phyloP scores from a whole-genome alignment of 2,329 filamentous ascomycete species.

The Hymenotorrendiella dingleyae region DNA sequence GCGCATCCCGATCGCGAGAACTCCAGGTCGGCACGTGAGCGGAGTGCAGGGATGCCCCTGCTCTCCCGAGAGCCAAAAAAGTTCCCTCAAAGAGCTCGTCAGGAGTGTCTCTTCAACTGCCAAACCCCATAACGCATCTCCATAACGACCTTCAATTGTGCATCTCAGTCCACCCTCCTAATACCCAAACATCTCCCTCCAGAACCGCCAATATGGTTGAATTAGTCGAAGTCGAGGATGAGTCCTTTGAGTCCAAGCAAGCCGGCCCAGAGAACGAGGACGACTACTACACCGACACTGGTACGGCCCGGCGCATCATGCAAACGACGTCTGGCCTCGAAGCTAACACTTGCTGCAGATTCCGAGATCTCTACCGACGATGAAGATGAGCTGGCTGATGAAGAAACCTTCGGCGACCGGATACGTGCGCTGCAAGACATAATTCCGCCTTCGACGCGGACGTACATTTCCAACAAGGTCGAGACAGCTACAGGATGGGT shows the following conservation, averaged over 20 bases:
- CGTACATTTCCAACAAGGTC: slow-evolving; percentile 57
- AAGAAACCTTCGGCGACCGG: slow-evolving; percentile 61
- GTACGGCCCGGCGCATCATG: slow-evolving; percentile 47
- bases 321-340: slow-evolving; percentile 1
- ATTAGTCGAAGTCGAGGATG: slow-evolving; percentile 93
- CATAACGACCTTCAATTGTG: no score
- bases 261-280: slow-evolving; percentile 66
- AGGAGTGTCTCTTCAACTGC: no score
- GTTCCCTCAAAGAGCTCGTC: no score
- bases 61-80: no score
- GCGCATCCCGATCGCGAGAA: no score
- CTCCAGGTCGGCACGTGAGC: no score
- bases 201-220: slow-evolving; percentile 76
- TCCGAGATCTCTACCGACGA: slow-evolving; percentile 81
- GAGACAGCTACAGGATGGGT: slow-evolving; percentile 51
- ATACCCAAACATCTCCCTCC: no score
- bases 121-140: no score
- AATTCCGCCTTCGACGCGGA: slow-evolving; percentile 65
- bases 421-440: slow-evolving; percentile 70
- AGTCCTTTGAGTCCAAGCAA: slow-evolving; percentile 77
- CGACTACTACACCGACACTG: slow-evolving; percentile 87
- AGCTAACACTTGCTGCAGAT: slow-evolving; percentile 42
- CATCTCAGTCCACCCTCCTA: no score
- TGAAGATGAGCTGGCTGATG: slow-evolving; percentile 53
- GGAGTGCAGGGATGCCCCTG: no score